Conservation (phyloP, 257 asterid species). For the Solanum ahanhuiri region DNA sequence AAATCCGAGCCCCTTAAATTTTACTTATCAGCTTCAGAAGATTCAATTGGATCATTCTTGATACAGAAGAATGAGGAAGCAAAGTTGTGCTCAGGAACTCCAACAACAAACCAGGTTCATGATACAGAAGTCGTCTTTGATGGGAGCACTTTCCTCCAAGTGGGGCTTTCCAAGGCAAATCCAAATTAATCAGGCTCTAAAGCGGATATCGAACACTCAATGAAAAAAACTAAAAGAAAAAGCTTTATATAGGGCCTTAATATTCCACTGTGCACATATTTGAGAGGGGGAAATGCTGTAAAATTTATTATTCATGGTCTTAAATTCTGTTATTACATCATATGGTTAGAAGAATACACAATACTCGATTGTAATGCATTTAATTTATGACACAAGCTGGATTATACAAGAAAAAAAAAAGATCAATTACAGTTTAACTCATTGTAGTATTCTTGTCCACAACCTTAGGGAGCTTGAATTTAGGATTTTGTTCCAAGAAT, state of each 20-base stretch:
- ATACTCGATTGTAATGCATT: not conserved
- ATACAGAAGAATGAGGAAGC: too few relatives aligned
- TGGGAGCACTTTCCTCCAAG: too few relatives aligned
- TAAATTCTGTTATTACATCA: not conserved
- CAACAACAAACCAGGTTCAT: too few relatives aligned
- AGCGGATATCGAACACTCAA: not conserved
- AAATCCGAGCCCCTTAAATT: rapidly evolving
- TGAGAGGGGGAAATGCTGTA: not conserved
- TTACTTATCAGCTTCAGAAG: too few relatives aligned
- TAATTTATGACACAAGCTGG: not conserved
- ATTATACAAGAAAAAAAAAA: not conserved
- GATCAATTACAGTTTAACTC: constrained; percentile 19
- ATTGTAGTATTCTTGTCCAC: constrained; percentile 39
- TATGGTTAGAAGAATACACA: not conserved
- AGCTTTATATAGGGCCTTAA: not conserved
- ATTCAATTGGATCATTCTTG: too few relatives aligned
- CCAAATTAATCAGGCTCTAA: too few relatives aligned
- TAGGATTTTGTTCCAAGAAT: constrained; percentile 71
- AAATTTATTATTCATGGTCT: not conserved
- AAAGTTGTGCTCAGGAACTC: too few relatives aligned
- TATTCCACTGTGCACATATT: not conserved
- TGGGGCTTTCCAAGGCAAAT: not conserved
- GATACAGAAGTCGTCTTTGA: too few relatives aligned
- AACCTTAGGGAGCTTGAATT: constrained; percentile 44
- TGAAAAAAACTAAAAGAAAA: not conserved